A percentile compares a stretch with the other conserved stretches of the same genome.
Conservation (phyloP, 164 flowering plant species). For the Vitis rupestris region DNA sequence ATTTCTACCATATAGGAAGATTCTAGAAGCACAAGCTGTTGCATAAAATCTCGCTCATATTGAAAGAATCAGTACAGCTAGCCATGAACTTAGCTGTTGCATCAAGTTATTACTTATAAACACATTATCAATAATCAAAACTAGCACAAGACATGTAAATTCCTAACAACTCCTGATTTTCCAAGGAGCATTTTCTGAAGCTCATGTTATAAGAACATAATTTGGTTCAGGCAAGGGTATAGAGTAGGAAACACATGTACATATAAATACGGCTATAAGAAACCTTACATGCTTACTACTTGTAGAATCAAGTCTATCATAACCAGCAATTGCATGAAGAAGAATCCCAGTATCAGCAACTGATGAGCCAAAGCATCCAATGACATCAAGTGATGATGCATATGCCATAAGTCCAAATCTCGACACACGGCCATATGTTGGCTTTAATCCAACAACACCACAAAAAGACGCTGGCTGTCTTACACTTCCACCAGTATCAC, state of each 20-base stretch:
- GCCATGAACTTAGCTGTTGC: too few species aligned
- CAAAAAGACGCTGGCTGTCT: slow-evolving; percentile 99
- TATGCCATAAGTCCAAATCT: slow-evolving; percentile 98
- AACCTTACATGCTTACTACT: slow-evolving; percentile 71
- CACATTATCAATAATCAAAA: too few species aligned
- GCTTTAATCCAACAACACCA: slow-evolving; percentile 97
- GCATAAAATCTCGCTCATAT: too few species aligned
- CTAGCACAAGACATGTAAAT: too few species aligned
- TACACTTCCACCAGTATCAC: slow-evolving; percentile 98
- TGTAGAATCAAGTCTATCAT: slow-evolving; percentile 85
- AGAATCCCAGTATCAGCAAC: slow-evolving; percentile 89
- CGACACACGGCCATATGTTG: slow-evolving; percentile 96
- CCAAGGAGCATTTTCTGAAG: too few species aligned
- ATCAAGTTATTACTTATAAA: too few species aligned
- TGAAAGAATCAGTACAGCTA: too few species aligned
- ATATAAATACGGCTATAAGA: background rate
- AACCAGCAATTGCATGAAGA: slow-evolving; percentile 79
- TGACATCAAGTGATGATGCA: slow-evolving; percentile 94
- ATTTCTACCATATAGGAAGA: too few species aligned
- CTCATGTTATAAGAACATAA: background rate
- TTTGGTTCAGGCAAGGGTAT: background rate
- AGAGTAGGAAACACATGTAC: too few species aligned
- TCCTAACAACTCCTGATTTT: too few species aligned
- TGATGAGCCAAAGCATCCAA: slow-evolving; percentile 92
- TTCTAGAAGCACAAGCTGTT: too few species aligned